Conservation (phyloP, 441 rosid species). For the Gossypium laxum region DNA sequence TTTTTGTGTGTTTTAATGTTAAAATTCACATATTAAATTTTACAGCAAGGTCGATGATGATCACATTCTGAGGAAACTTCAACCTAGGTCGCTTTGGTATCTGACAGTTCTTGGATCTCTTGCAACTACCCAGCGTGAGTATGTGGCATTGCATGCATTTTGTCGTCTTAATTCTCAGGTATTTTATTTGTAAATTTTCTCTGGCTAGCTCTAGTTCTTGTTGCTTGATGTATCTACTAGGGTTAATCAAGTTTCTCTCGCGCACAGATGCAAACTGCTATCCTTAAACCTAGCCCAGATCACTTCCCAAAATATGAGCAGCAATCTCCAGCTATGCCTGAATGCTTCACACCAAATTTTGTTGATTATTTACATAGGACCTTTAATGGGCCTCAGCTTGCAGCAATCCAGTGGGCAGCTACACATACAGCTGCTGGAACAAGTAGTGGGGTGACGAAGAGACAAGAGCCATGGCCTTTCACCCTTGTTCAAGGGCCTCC, state of each 20-base stretch:
- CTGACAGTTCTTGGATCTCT: conserved; percentile 92
- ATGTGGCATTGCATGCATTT: conserved; percentile 94
- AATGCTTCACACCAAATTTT: conserved; percentile 84
- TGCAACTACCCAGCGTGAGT: conserved; percentile 97
- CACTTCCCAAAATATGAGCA: conserved; percentile 89
- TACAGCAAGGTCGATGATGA: conserved; percentile 69
- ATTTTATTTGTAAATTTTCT: background rate
- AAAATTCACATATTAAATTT: background rate
- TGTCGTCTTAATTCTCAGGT: conserved; percentile 93
- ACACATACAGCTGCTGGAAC: conserved; percentile 99
- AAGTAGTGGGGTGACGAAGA: conserved; percentile 65
- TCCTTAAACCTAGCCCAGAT: conserved; percentile 82
- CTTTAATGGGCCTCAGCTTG: conserved; percentile 86
- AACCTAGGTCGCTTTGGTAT: conserved; percentile 68
- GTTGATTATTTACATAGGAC: conserved; percentile 64
- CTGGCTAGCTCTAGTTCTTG: conserved; percentile 7
- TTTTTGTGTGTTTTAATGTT: background rate
- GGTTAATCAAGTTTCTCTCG: conserved; percentile 14
- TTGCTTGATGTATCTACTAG: background rate
- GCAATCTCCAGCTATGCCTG: conserved; percentile 84
- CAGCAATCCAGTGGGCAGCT: conserved; percentile 98
- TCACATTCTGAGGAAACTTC: conserved; percentile 80
- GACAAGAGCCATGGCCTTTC: conserved; percentile 97
- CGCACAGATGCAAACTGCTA: conserved; percentile 89
- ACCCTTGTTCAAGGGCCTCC: conserved; percentile 99